These are phyloP conservation scores for Beauveria asiatica DNA, from an alignment of 2,329 filamentous ascomycete genomes.

Conservation along the genomic window DNA sequence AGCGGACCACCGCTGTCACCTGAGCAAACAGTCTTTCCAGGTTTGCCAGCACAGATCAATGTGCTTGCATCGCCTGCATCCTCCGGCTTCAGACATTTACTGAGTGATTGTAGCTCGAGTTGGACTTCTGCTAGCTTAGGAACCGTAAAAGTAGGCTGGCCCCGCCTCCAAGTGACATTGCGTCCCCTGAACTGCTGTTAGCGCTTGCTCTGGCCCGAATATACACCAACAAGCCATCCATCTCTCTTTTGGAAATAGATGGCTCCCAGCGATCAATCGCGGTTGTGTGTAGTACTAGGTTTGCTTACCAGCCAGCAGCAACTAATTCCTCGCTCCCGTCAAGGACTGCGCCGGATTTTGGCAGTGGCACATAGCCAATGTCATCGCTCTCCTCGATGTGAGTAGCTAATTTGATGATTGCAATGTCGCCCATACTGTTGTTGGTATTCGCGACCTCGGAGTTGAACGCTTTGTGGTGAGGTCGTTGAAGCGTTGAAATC, in stretches of 20 bases:
- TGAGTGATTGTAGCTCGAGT: background rate
- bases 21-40: background rate
- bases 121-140: background rate
- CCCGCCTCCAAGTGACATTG: background rate
- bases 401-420: background rate
- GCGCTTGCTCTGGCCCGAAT: background rate
- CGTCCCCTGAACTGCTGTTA: background rate
- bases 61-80: background rate
- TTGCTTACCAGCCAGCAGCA: background rate
- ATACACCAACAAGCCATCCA: background rate
- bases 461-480: background rate
- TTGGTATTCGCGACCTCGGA: background rate
- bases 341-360: background rate
- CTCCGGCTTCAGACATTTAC: background rate
- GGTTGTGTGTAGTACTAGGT: background rate
- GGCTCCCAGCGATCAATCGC: background rate
- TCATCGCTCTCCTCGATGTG: background rate
- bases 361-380: background rate
- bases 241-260: background rate
- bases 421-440: background rate
- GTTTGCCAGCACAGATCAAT: background rate
- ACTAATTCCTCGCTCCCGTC: background rate
- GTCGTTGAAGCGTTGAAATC: background rate
- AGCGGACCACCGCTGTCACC: background rate
- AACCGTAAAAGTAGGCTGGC: background rate